Evolutionary conservation across 2,329 filamentous ascomycete species (phyloP), one percentile per base, ranked within the genome.

Genomic region (Trichoderma sp.): DNA sequence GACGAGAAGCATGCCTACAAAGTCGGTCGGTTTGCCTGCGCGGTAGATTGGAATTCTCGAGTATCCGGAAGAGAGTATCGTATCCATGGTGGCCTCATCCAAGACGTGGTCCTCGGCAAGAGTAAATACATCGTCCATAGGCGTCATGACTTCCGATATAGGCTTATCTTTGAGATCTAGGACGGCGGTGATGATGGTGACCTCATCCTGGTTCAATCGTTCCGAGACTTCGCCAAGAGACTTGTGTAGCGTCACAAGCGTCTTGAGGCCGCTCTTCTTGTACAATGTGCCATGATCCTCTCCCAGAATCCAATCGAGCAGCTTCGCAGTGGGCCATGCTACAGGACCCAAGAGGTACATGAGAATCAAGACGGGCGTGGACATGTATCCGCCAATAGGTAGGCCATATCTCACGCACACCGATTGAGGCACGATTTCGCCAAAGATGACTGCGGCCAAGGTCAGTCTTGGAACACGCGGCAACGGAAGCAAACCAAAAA

Each of bases 211-310:
- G 81, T 98, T 98, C 68, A 99, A 85, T 71, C 96, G 92, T 79
- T 99, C 94, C 50, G 92, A 92, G 34, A 92, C 92, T 59, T 93
- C 91, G 32, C 96, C 96, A 13, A 98, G 84, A 2, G 93, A 97
- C 82, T 97, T 94, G 84, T 99, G 96, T 17, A 99, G 86, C 0
- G 94, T 97, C 32, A 99, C 96, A 34, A 99, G 86, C 0, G 96
- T 98, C 85, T 99, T 99, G 76, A 99, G 84, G 0, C 96, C 96
- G 73, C 94, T 95, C 85, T 98, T 99, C 84, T 98, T 98, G 88
- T 99, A 99, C 57, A 95, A 91, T 1, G 95, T 98, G 68, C 95
- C 95, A 80, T 98, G 95, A 78, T 98, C 95, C 82, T 97, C 93
- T 73, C 96, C 96, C 4, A 99, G 89, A 9, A 98, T 88, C 83